Base-by-base conservation (phyloP, 495 filamentous ascomycete genomes). In the Trypethelium eluteriae region DNA sequence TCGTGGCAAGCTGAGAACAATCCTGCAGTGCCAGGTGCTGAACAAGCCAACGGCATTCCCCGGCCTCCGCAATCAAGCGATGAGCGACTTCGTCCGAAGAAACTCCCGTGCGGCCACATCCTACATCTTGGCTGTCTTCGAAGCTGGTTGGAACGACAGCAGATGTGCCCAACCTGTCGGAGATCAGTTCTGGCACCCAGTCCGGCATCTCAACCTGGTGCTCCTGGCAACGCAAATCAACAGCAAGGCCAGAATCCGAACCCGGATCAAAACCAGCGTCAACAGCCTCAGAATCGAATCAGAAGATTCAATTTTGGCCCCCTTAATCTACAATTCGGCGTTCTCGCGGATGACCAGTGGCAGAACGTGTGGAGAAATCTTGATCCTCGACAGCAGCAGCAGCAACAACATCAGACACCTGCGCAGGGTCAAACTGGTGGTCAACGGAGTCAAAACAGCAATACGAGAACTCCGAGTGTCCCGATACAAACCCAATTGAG, bases 81-180 rank as follows among this genome's bases (percentile, higher is more conserved):
- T 66, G 92, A 98, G 72, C 84, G 94, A 46, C 86, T 87, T 38
- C 86, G 95, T 53, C 89, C 95, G 11, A 98, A 98, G 78, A 96
- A 95, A 77, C 84, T 98, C 10, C 94, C 94, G 0, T 98, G 94
- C 74, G 93, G 93, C 2, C 94, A 98, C 75, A 93, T 97, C 59
- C 78, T 98, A 39, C 94, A 98, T 76, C 91, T 96, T 69, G 86
- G 91, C 25, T 98, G 94, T 73, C 84, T 98, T 56, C 88, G 91
- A 72, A 95, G 93, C 75, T 98, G 94, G 94, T 80, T 98, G n/a
- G 94, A 98, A 78, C 86, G 94, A 64, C 94, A 98, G 75, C 95
- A 98, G 75, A 92, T 94, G 34, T 98, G 94, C 76, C 94, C 94
- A 11, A 98, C 93, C 2, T 98, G 94, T 74, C 86, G 94, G 66